Conservation (phyloP, 345 rosid species). For the Euphorbia peplus region DNA sequence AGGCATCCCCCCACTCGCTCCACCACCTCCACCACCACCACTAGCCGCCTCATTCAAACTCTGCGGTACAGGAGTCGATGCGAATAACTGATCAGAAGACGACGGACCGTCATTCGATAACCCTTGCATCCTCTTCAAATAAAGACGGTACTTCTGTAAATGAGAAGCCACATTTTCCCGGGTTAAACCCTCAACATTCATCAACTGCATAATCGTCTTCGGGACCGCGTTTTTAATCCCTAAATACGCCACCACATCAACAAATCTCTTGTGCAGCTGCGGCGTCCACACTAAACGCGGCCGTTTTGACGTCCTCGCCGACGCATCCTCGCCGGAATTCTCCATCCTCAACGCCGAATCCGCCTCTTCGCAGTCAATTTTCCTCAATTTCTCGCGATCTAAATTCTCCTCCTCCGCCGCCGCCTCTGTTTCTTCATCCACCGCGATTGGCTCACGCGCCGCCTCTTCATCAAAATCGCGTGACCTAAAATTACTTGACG, state of each 20-base stretch:
- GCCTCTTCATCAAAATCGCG: slow-evolving; percentile 19
- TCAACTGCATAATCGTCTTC: slow-evolving; percentile 96
- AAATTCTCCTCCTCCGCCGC: slow-evolving; percentile 37
- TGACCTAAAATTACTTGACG: slow-evolving; percentile 40
- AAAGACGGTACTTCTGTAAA: slow-evolving; percentile 86
- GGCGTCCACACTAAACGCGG: slow-evolving; percentile 97
- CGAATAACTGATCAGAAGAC: slow-evolving; percentile 72
- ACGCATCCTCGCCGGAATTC: slow-evolving; percentile 49
- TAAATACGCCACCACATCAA: slow-evolving; percentile 80
- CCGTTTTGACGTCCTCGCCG: slow-evolving; percentile 64
- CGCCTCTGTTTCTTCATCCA: slow-evolving; percentile 38
- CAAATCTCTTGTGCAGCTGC: slow-evolving; percentile 92
- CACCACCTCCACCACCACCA: not conserved
- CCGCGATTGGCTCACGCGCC: slow-evolving; percentile 30
- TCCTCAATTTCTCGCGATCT: slow-evolving; percentile 59
- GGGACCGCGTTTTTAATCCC: slow-evolving; percentile 96
- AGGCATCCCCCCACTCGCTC: slow-evolving; percentile 33
- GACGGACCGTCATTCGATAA: slow-evolving; percentile 41
- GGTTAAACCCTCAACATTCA: slow-evolving; percentile 95
- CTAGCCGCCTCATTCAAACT: slow-evolving; percentile 47
- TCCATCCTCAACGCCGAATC: slow-evolving; percentile 62
- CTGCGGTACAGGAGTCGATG: slow-evolving; percentile 69
- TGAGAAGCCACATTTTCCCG: slow-evolving; percentile 97
- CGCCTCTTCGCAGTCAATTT: slow-evolving; percentile 65
- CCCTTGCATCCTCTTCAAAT: slow-evolving; percentile 89